Evolutionary conservation across 2,329 filamentous ascomycete genomes (phyloP), one percentile per base, ranked within the genome.

Genomic region (Talaromyces sp.): DNA sequence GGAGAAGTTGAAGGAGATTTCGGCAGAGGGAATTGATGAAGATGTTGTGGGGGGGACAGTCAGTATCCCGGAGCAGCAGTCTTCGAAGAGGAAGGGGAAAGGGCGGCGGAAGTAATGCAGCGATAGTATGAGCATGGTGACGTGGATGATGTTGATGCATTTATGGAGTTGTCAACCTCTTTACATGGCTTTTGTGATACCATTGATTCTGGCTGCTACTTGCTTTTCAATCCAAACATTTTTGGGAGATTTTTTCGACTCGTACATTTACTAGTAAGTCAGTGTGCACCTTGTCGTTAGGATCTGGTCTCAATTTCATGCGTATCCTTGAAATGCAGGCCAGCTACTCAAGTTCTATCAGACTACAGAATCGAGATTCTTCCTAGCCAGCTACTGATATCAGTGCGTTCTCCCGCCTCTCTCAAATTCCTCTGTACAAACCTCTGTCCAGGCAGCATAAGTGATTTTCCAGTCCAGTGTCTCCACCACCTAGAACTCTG

Each of bases 31-130:
- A 21, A 37, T 28, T 31, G 59, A 40, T 42, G 90, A 89, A n/a
- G 90, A 93, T 74, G 75, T 95, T 40, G 86, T 88, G 67, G 89
- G 88, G 58, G 90, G 90, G 0, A 90, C 84, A 60, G 82, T 88
- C n/a, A 86, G 83, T 66, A 81, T 91, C 46, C 84, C 87, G 1
- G 86, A 86, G 68, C 71, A 64, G 46, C 35, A 73, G 54, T 75
- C 76, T 33, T 83, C 81, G 70, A 85, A 78, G 68, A 79, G 73
- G 69, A 75, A 77, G 66, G 71, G 73, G 44, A 77, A 74, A 57
- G 70, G 73, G 55, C 74, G 55, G 37, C 28, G 60, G 67, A 58
- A 50, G 46, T 61, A 39, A 25, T 25, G 21, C 21, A 21, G 8
- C 12, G 50, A 42, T 48, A n/a, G 44, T 18, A 28, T 21, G 14